Evolutionary conservation across 345 rosid genomes (phyloP).

Genomic region (Sisymbrium irio): DNA sequence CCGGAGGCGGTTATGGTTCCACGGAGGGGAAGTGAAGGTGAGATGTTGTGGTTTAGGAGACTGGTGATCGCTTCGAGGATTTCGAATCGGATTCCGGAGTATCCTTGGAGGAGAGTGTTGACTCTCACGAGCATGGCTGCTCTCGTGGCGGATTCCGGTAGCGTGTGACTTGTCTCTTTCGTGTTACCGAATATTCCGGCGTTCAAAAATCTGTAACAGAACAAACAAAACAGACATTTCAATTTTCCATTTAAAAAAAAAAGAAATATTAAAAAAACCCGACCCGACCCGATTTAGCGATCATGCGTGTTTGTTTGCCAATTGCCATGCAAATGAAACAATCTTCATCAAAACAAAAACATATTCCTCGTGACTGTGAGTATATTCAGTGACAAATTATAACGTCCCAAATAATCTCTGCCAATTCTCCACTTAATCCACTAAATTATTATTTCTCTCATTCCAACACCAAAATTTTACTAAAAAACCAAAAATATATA

Average conservation of each 20-base stretch:
- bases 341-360: not conserved
- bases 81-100: conserved; percentile 69
- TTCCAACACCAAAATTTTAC: not conserved
- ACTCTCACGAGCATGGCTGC: conserved; percentile 77
- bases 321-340: conserved; percentile 30
- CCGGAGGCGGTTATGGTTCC: conserved; percentile 77
- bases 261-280: not conserved
- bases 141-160: conserved; percentile 58
- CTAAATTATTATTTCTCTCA: conserved; percentile 14
- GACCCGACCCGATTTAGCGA: not conserved
- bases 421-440: not conserved
- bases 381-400: conserved; percentile 26
- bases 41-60: conserved; percentile 55
- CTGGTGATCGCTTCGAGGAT: conserved; percentile 67
- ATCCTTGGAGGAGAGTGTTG: conserved; percentile 75
- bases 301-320: conserved; percentile 14
- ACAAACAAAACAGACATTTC: not conserved
- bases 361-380: not conserved
- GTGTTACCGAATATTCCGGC: conserved; percentile 69
- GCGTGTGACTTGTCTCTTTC: conserved; percentile 51
- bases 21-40: conserved; percentile 71
- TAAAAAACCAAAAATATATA: not conserved
- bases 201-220: conserved; percentile 53
- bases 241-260: too few relatives aligned
- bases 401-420: conserved; percentile 21